Base-by-base conservation (phyloP, 1,139 yeast genomes). In the Taphrina pruni region DNA sequence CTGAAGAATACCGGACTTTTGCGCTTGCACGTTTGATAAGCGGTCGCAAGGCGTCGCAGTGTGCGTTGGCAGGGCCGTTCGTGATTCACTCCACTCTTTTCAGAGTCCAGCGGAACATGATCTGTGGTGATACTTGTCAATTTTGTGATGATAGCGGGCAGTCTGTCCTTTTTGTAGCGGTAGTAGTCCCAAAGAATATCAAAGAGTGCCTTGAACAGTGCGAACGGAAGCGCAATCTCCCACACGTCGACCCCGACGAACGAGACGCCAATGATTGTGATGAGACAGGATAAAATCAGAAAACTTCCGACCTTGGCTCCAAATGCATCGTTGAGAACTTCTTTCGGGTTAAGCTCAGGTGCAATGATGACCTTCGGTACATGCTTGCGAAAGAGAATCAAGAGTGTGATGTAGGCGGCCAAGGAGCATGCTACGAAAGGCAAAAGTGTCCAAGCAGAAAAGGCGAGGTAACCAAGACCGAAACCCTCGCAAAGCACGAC, bases 401-500 rank as follows among this genome's bases (percentile, higher is more conserved):
- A 41, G 14, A 61, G 46, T 14, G 64, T 45, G 32, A 62, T 20
- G 26, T 61, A 67, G n/a, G 57, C 67, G 1, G 60, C 38, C n/a
- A 67, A 26, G 6, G 70, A 57, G 17, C 64, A 65, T n/a, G 57
- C 54, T 12, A 67, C 21, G 38, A 67, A 67, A 6, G 70, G 70
- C 3, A 67, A 11, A 12, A 65, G 39, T 14, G 67, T 61, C 62
- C 65, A 67, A 4, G 70, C 70, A 9, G 70, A 66, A 26, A 61
- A 67, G 11, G 61, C 70, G 12, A 62, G 60, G 51, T 61, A 67
- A 0, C 64, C 64, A 14, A 67, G 64, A n/a, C 45, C 67, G 51
- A 67, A 62, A 36, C 67, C 70, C 43, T 67, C 67, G 60, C 70
- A 67, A 17, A 67, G 58, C 14, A 67, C 70, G 12, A 67, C 62